Conservation (phyloP, 345 rosid genomes). For the Arabidopsis arenosa region DNA sequence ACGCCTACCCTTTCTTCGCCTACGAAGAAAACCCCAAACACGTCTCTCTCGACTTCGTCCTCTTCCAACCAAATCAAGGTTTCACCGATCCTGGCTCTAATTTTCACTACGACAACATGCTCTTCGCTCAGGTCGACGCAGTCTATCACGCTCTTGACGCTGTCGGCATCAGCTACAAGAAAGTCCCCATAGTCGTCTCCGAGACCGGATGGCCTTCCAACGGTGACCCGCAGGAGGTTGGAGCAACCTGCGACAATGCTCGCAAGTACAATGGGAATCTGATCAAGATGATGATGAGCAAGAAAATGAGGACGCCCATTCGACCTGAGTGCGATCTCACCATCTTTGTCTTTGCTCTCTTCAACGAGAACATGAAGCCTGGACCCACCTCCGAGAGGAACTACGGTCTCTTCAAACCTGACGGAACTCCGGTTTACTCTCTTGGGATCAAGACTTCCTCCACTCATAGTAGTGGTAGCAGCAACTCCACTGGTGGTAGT, state of each 20-base stretch:
- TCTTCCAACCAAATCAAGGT: conserved; percentile 85
- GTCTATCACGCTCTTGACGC: conserved; percentile 75
- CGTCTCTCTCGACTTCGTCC: conserved; percentile 75
- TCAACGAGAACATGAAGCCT: conserved; percentile 96
- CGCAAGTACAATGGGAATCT: conserved; percentile 87
- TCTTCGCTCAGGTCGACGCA: conserved; percentile 94
- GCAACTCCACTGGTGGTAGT: conserved; percentile 30
- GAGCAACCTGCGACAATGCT: conserved; percentile 83
- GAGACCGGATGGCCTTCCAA: conserved; percentile 99
- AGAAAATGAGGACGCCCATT: conserved; percentile 84
- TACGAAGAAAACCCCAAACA: conserved; percentile 81
- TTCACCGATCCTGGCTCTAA: conserved; percentile 67
- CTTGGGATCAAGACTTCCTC: conserved; percentile 56
- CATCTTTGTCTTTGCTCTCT: conserved; percentile 87
- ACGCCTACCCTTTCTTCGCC: conserved; percentile 96
- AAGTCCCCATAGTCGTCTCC: conserved; percentile 72
- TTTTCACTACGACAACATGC: conserved; percentile 91
- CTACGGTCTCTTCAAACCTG: conserved; percentile 92
- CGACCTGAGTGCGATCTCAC: conserved; percentile 73
- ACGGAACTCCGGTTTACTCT: conserved; percentile 75
- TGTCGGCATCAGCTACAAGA: conserved; percentile 56
- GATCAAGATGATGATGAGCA: conserved; percentile 62
- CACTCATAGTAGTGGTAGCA: conserved; percentile 22
- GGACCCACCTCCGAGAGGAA: conserved; percentile 98
- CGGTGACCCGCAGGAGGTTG: conserved; percentile 82